Base-by-base conservation (phyloP, 202 grass and related monocot species). In the Musa balbisiana region DNA sequence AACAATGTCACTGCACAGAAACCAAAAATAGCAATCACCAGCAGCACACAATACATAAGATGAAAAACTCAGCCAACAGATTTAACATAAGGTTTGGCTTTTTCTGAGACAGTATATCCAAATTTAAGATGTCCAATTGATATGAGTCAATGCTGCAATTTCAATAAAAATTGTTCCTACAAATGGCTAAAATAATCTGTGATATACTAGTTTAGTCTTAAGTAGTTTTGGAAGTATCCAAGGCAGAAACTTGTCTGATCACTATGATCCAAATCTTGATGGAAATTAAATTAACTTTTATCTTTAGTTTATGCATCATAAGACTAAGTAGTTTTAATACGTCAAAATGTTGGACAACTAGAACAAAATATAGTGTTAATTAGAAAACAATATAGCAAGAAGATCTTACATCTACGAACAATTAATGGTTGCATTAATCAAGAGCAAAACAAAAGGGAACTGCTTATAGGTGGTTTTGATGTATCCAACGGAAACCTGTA, bases 1-100 rank as follows among this genome's bases (percentile, higher is more conserved):
- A 9, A 97, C 90, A 53, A 91, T 80, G 66, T 97, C 93, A 75
- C 93, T 97, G 73, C 81, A 86, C 70, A 16, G 27, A 79, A 67
- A 27, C 62, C 17, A 55, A 16, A 16, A 73, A 16, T 27, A 27
- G 3, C 14, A 19, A 73, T 11, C 13, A 73, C 16, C 23, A 25
- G 5, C 24, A 55, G 5, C 12, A 74, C 24, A 68, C 3, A 9
- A 1, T 56, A 27, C 12, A 3, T 9, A 26, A 70, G 49, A 73
- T 16, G 24, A 8, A 55, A 16, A 20, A 11, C 11, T 1, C 16
- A 13, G 11, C 3, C 15, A 20, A 24, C 17, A 54, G 23, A 5
- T 26, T 4, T 15, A 17, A 73, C 23, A 53, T 14, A 53, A 54
- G 20, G 14, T 49, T 49, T 69, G 43, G 43, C 3, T 16, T n/a